These are phyloP conservation scores for Psophocarpus tetragonolobus DNA, from an alignment of 306 rosid species.

Conservation along the genomic window DNA sequence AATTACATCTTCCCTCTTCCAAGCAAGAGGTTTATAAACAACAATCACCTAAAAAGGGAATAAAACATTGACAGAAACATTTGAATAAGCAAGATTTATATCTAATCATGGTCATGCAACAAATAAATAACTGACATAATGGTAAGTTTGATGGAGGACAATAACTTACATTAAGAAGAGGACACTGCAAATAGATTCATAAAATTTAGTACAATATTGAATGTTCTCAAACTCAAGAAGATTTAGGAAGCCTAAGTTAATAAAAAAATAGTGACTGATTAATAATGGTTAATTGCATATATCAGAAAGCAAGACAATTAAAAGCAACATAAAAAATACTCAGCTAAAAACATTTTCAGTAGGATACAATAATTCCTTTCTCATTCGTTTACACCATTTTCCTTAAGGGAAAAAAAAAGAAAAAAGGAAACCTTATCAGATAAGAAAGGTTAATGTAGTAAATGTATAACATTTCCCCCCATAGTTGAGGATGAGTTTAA, in stretches of 20 bases:
- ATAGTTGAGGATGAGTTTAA: not conserved
- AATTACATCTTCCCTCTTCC: conserved; percentile 79
- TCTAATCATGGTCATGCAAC: conserved; percentile 1
- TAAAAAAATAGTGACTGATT: not conserved
- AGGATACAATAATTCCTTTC: conserved; percentile 14
- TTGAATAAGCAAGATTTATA: not conserved
- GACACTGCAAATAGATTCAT: conserved; percentile 66
- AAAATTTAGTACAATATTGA: conserved; percentile 31
- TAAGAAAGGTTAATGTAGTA: conserved; percentile 10
- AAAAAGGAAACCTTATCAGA: not conserved
- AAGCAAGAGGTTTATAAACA: conserved; percentile 82
- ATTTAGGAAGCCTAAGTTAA: conserved; percentile 23
- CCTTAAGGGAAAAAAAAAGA: not conserved
- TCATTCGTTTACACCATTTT: not conserved
- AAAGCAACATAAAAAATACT: conserved; percentile 15
- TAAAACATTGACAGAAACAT: conserved; percentile 11
- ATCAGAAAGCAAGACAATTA: not conserved
- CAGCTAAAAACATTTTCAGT: not conserved
- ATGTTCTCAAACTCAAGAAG: not conserved
- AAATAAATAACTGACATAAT: no score
- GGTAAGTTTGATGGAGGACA: conserved; percentile 89
- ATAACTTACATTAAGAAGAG: conserved; percentile 86
- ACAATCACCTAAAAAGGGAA: conserved; percentile 62
- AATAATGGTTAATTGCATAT: conserved; percentile 19
- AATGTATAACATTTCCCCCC: not conserved